Evolutionary conservation across 2,329 filamentous ascomycete genomes (phyloP).

Genomic region (Colletotrichum lindemuthianum): DNA sequence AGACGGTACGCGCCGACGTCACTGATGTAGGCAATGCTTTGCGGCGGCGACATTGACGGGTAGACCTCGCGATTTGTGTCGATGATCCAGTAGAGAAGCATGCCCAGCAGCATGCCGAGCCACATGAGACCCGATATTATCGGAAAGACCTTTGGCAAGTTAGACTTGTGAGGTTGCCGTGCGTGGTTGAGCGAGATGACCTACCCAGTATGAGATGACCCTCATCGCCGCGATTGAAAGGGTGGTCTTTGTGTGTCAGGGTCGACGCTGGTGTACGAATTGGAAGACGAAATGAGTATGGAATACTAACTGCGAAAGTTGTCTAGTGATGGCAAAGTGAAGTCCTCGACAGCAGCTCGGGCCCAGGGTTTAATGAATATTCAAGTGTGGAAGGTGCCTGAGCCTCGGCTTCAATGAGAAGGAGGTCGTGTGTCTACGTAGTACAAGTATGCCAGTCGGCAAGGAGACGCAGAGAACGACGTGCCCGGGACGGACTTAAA

Average conservation of each 20-base stretch:
- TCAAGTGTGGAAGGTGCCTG: constrained; percentile 23
- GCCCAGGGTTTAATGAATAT: constrained; percentile 21
- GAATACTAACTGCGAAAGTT: too few species aligned
- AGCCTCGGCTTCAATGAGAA: constrained; percentile 7
- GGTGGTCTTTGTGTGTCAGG: background rate
- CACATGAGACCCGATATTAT: constrained; percentile 73
- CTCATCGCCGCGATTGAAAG: constrained; percentile 33
- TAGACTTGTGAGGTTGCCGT: background rate
- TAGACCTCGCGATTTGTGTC: constrained; percentile 65
- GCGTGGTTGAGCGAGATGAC: constrained; percentile 1
- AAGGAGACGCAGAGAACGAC: too few species aligned
- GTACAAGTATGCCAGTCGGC: background rate
- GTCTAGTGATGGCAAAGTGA: background rate
- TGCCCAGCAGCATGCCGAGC: constrained; percentile 74
- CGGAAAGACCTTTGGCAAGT: constrained; percentile 66
- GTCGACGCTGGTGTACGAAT: too few species aligned
- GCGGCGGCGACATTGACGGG: constrained; percentile 65
- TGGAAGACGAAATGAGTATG: too few species aligned
- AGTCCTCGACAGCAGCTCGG: background rate
- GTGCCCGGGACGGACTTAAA: constrained; percentile 22
- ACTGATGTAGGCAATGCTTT: constrained; percentile 78
- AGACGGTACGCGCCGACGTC: constrained; percentile 70
- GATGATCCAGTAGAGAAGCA: constrained; percentile 76
- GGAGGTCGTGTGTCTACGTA: background rate
- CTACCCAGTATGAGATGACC: constrained; percentile 49